Base-by-base conservation (phyloP, 306 rosid genomes). In the Albizia julibrissin region DNA sequence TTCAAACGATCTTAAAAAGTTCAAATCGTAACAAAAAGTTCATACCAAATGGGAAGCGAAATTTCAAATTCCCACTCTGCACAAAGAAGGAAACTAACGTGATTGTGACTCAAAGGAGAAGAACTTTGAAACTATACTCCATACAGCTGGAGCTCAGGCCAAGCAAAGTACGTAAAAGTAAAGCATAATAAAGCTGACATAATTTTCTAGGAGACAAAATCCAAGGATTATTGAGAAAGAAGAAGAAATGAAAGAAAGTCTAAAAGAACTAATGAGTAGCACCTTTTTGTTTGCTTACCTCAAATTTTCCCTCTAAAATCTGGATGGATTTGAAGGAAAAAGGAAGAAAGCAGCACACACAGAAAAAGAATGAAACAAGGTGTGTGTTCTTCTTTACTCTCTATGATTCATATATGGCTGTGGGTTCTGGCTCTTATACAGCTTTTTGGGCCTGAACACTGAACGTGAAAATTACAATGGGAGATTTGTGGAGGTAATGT, bases 331-430 rank as follows among this genome's bases (percentile, higher is more conserved):
- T 15, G 40, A 49, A 77, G 50, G 19, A 16, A 24, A 8, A 16
- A 52, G 65, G 14, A 58, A 37, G 66, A 64, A 27, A 58, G 58
- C 1, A 6, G 75, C 52, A 44, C 67, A 83, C 49, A 77, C 7
- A 37, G 40, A 59, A 19, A 54, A 80, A 24, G 27, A 78, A 52
- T 5, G 37, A 87, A 79, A 67, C 72, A 73, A 67, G 42, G 13
- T 66, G 21, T 42, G 19, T 82, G 79, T 79, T 52, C n/a, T 78
- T 78, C 79, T 79, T 66, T 46, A 34, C 24, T 69, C 24, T 82
- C 29, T 54, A 8, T 65, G 24, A 6, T 21, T 2, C 18, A 42
- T 40, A 74, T 18, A 26, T 26, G 12, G 46, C 61, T 44, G 73
- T 43, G 71, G 71, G 24, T 39, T 54, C 22, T 50, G 76, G 15